Conservation (phyloP, 2,329 filamentous ascomycete species). For the Mycosphaerella sp. region DNA sequence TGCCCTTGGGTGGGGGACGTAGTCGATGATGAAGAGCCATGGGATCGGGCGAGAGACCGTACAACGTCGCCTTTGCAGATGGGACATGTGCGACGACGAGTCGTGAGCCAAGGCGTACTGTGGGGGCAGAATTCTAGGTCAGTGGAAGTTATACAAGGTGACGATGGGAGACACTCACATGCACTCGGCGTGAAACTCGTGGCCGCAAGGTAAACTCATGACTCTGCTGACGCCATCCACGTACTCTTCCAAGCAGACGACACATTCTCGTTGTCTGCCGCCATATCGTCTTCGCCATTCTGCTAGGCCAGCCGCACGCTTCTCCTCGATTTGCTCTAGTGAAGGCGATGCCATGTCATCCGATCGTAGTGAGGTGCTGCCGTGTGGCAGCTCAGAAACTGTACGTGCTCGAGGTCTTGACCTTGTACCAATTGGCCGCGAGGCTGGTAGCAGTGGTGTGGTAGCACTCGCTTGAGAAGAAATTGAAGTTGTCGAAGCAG, state of each 20-base stretch:
- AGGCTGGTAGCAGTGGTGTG: constrained; percentile 66
- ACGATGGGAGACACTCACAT: constrained; percentile 62
- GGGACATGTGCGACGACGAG: constrained; percentile 89
- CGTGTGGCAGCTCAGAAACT: constrained; percentile 52
- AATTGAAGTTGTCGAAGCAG: constrained; percentile 35
- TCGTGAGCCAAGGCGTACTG: constrained; percentile 95
- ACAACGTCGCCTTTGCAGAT: constrained; percentile 99
- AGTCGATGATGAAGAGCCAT: constrained; percentile 15
- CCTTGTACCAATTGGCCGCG: constrained; percentile 27
- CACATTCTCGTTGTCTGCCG: constrained; percentile 73
- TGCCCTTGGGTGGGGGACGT: constrained; percentile 9
- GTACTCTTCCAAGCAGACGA: constrained; percentile 95
- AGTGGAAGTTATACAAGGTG: background rate
- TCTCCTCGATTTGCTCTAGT: constrained; percentile 45
- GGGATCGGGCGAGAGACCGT: constrained; percentile 35
- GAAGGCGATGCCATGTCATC: constrained; percentile 26
- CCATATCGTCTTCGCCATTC: constrained; percentile 55
- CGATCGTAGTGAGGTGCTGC: constrained; percentile 25
- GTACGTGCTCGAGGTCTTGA: constrained; percentile 60
- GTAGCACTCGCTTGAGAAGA: constrained; percentile 43
- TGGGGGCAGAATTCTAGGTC: background rate
- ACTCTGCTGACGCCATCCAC: constrained; percentile 88
- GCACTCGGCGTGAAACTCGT: constrained; percentile 97
- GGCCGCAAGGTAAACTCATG: constrained; percentile 95
- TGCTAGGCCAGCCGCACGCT: constrained; percentile 45